Percentiles rank a stretch among this genome's conserved stretches.
Conservation (phyloP, 2,329 filamentous ascomycete species). For the Phialocephala subalpina region DNA sequence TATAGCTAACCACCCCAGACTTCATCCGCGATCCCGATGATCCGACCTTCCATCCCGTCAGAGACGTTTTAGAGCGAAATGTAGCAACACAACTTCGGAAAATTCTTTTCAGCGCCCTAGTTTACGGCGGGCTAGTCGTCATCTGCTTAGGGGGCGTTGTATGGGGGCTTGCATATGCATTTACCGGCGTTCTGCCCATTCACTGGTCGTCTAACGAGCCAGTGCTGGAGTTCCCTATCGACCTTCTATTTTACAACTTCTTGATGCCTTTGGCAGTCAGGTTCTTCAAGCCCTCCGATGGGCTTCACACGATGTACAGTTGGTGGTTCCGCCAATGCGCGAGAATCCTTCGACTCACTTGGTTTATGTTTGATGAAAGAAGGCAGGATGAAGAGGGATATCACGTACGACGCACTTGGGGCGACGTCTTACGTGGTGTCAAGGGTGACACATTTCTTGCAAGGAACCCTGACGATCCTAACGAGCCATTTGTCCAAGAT, state of each 20-base stretch:
- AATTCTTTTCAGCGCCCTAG: conserved; percentile 93
- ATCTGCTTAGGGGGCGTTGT: conserved; percentile 94
- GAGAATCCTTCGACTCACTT: conserved; percentile 79
- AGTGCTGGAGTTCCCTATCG: conserved; percentile 91
- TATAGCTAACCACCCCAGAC: conserved; percentile 60
- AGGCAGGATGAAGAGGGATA: conserved; percentile 82
- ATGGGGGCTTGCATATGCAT: conserved; percentile 80
- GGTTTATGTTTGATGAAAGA: conserved; percentile 91
- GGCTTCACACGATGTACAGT: conserved; percentile 83
- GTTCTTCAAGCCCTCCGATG: conserved; percentile 85
- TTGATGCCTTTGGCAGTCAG: conserved; percentile 87
- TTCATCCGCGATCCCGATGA: conserved; percentile 99
- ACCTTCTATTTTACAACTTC: conserved; percentile 96
- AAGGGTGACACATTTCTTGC: conserved; percentile 39
- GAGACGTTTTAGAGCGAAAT: conserved; percentile 93
- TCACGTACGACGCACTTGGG: conserved; percentile 68
- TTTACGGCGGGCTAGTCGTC: conserved; percentile 93
- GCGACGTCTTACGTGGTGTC: conserved; percentile 56
- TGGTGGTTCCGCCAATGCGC: conserved; percentile 98
- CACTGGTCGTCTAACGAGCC: conserved; percentile 94
- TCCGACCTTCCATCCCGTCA: conserved; percentile 96
- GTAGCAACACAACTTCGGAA: conserved; percentile 93
- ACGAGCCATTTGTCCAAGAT: conserved; percentile 53
- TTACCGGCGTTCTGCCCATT: conserved; percentile 81
- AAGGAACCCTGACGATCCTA: conserved; percentile 27